Percentiles rank a stretch among this genome's conserved stretches.
Conservation (phyloP, 140 eudicot species). For the Senecio squalidus region DNA sequence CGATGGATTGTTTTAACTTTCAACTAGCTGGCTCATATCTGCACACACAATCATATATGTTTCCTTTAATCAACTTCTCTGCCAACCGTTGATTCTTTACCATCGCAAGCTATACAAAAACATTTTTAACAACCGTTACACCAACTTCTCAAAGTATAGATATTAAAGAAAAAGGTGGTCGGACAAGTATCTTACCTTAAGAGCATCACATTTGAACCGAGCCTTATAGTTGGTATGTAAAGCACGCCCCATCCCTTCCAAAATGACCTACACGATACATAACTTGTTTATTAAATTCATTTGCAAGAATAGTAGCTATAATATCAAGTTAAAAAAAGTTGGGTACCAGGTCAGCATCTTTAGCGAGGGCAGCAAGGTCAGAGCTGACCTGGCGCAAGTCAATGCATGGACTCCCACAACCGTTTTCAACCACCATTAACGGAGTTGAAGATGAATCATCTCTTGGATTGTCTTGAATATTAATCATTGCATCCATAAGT, state of each 20-base stretch:
- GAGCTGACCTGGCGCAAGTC: constrained; percentile 98
- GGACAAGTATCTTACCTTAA: constrained; percentile 49
- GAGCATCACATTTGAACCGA: constrained; percentile 79
- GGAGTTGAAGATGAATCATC: constrained; percentile 56
- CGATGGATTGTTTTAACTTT: background rate
- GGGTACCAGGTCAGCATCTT: constrained; percentile 93
- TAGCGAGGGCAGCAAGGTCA: constrained; percentile 93
- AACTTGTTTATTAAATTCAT: background rate
- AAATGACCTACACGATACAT: constrained; percentile 51
- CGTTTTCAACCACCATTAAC: constrained; percentile 93
- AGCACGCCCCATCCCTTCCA: constrained; percentile 99
- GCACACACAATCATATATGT: constrained; percentile 93
- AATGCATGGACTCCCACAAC: constrained; percentile 97
- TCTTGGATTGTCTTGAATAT: constrained; percentile 47
- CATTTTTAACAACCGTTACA: background rate
- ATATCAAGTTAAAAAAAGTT: background rate
- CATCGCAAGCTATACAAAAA: constrained; percentile 73
- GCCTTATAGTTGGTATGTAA: constrained; percentile 91
- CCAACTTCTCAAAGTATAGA: background rate
- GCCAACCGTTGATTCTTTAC: constrained; percentile 98
- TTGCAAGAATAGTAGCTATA: background rate
- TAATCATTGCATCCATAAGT: constrained; percentile 92
- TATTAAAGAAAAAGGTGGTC: background rate
- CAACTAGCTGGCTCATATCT: constrained; percentile 72
- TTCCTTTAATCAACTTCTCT: constrained; percentile 84